phyloP scores from a whole-genome alignment of 2,329 filamentous ascomycete genomes.

The Daldinia sp. region DNA sequence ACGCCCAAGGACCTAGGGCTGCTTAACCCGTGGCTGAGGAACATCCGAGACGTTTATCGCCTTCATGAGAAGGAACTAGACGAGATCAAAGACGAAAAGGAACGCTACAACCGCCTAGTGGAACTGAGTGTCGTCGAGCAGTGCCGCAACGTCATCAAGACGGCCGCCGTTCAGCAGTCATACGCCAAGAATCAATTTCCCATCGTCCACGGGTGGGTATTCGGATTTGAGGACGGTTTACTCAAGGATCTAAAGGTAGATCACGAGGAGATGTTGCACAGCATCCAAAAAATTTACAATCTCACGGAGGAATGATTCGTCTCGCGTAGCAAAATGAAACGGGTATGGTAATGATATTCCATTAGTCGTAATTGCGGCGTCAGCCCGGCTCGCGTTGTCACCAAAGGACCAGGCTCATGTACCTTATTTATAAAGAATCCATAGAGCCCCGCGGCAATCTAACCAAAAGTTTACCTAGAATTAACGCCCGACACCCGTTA shows the following conservation, averaged over 20 bases:
- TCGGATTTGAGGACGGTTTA: slow-evolving; percentile 72
- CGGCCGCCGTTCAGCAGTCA: slow-evolving; percentile 78
- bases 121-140: slow-evolving; percentile 86
- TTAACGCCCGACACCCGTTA: not conserved
- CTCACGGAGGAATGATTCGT: slow-evolving; percentile 45
- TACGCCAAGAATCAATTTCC: slow-evolving; percentile 70
- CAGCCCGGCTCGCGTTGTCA: not conserved
- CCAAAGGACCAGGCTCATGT: slow-evolving; percentile 1
- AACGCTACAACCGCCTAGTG: slow-evolving; percentile 74
- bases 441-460: slow-evolving; percentile 1
- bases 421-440: slow-evolving; percentile 6
- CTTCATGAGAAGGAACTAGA: slow-evolving; percentile 76
- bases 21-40: slow-evolving; percentile 77
- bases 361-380: not conserved
- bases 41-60: slow-evolving; percentile 78
- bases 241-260: slow-evolving; percentile 71
- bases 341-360: not conserved
- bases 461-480: not conserved
- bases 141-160: slow-evolving; percentile 80
- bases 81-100: slow-evolving; percentile 63
- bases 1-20: slow-evolving; percentile 74
- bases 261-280: slow-evolving; percentile 62
- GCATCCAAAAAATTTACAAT: slow-evolving; percentile 73
- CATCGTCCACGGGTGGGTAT: slow-evolving; percentile 78
- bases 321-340: not conserved